These are phyloP conservation scores for Albifimbria verrucaria DNA, from an alignment of 2,329 filamentous ascomycete species.

Conservation along the genomic window DNA sequence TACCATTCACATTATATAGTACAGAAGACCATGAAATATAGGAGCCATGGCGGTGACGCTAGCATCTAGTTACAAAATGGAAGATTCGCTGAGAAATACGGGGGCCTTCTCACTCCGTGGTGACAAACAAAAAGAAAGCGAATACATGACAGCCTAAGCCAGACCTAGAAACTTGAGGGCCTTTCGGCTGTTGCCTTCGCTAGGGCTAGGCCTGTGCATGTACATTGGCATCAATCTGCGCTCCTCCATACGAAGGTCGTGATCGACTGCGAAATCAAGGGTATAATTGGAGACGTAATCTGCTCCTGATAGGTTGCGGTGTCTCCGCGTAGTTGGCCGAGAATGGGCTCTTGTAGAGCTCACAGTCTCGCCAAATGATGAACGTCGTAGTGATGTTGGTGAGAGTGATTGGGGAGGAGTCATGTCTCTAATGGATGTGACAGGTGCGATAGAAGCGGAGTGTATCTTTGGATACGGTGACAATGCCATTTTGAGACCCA, in stretches of 20 bases:
- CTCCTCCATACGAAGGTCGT: conserved; percentile 44
- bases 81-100: not conserved
- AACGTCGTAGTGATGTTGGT: conserved; percentile 17
- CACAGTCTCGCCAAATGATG: conserved; percentile 30
- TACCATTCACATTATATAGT: not conserved
- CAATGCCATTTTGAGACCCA: conserved; percentile 24
- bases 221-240: conserved; percentile 51
- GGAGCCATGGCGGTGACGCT: not conserved
- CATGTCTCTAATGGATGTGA: conserved; percentile 6
- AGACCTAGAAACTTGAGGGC: conserved; percentile 53
- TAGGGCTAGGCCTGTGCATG: conserved; percentile 28
- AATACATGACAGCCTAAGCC: conserved; percentile 21
- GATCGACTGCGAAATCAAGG: conserved; percentile 35
- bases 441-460: conserved; percentile 15
- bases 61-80: not conserved
- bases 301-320: not conserved
- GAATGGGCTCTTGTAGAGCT: conserved; percentile 8
- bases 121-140: not conserved
- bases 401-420: conserved; percentile 8
- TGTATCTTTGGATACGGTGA: conserved; percentile 26
- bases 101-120: not conserved
- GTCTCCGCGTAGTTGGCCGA: not conserved
- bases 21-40: not conserved
- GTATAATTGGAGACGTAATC: conserved; percentile 30
- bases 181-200: conserved; percentile 44